Conservation (phyloP, 306 rosid genomes). For the Ceratonia siliqua region DNA sequence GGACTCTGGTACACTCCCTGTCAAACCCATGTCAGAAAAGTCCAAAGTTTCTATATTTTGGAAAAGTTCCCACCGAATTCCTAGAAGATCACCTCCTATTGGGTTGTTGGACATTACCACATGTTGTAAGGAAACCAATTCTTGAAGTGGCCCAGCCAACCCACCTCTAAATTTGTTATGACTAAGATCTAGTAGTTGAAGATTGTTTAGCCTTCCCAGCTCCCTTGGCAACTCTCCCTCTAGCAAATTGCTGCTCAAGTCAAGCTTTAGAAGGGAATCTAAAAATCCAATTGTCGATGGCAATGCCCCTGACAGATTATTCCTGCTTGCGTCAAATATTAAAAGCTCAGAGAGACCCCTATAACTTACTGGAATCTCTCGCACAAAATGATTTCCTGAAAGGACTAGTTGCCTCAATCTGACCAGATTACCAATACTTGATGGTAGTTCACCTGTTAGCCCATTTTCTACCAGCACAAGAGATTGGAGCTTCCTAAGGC, state of each 20-base stretch:
- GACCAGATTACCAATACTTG: conserved; percentile 39
- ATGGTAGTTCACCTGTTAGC: conserved; percentile 44
- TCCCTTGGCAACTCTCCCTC: conserved; percentile 43
- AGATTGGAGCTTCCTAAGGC: conserved; percentile 49
- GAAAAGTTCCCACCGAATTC: conserved; percentile 39
- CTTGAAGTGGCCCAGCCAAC: conserved; percentile 31
- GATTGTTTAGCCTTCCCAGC: conserved; percentile 49
- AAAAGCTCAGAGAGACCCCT: conserved; percentile 41
- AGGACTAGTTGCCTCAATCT: conserved; percentile 49
- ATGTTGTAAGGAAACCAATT: conserved; percentile 42
- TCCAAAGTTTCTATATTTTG: conserved; percentile 43
- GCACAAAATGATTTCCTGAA: conserved; percentile 39
- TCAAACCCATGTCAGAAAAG: conserved; percentile 44
- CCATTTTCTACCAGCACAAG: conserved; percentile 49
- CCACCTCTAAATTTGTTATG: conserved; percentile 52
- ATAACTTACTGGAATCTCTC: conserved; percentile 45
- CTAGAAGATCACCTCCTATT: conserved; percentile 40
- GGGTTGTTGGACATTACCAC: conserved; percentile 55
- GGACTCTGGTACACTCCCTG: conserved; percentile 51
- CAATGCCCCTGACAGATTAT: conserved; percentile 44
- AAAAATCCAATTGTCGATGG: conserved; percentile 39
- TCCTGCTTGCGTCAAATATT: conserved; percentile 55
- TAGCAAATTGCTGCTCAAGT: conserved; percentile 48
- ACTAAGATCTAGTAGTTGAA: conserved; percentile 50
- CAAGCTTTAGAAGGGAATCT: conserved; percentile 51